Conservation (phyloP, 441 rosid genomes). For the Flueggea neowawraea region DNA sequence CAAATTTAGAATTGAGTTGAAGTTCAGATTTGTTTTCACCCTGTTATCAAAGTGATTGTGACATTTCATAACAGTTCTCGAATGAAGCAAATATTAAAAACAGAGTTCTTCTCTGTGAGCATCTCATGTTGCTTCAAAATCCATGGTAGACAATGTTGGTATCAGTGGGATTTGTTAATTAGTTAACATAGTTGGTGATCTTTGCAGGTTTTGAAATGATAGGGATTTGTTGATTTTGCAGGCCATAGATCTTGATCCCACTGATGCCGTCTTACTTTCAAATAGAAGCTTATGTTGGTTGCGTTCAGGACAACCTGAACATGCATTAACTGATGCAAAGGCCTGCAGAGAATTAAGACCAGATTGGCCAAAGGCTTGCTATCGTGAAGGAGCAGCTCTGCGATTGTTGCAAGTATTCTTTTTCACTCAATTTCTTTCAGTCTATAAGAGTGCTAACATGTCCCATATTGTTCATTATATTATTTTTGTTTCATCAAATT, state of each 20-base stretch:
- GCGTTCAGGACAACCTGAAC: conserved; percentile 70
- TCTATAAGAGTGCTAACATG: not conserved
- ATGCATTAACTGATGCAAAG: conserved; percentile 79
- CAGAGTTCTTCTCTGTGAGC: no score
- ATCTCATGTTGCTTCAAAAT: no score
- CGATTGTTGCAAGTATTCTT: conserved; percentile 58
- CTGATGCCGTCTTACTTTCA: conserved; percentile 64
- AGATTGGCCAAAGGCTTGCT: conserved; percentile 89
- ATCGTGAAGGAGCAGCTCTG: conserved; percentile 93
- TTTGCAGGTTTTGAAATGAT: not conserved
- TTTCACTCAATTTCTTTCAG: conserved; percentile 1
- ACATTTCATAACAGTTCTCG: no score
- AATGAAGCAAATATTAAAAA: no score
- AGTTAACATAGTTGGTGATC: not conserved
- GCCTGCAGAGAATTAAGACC: conserved; percentile 70
- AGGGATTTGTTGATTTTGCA: conserved; percentile 25
- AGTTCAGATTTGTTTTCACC: no score
- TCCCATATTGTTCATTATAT: conserved; percentile 6
- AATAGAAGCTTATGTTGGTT: conserved; percentile 97
- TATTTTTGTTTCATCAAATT: conserved; percentile 8
- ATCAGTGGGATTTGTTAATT: no score
- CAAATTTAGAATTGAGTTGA: no score
- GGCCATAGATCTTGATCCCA: conserved; percentile 90
- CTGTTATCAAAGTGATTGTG: no score
- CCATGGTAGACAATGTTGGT: no score